phyloP scores from a whole-genome alignment of 805 yeast species.

The Teunomyces lycoperdinae region DNA sequence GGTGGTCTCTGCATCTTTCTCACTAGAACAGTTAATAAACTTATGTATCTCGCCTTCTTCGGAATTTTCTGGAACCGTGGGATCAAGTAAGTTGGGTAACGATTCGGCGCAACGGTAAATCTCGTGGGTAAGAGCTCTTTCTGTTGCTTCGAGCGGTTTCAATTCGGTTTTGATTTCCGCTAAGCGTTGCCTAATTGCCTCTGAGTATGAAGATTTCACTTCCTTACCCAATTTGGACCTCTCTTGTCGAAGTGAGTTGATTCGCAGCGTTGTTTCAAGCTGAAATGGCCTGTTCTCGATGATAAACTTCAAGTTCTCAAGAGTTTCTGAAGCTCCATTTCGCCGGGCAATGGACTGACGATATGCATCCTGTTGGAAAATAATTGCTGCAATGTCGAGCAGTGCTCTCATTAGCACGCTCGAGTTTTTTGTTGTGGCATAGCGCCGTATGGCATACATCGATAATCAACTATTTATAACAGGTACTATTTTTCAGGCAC shows the following conservation, averaged over 20 bases:
- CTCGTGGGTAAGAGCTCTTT: slow-evolving; percentile 28
- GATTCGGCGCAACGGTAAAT: slow-evolving; percentile 42
- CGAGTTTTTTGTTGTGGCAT: slow-evolving; percentile 11
- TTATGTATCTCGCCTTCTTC: slow-evolving; percentile 45
- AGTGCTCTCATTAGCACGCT: slow-evolving; percentile 19
- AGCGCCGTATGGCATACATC: slow-evolving; percentile 2
- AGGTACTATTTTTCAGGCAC: not conserved
- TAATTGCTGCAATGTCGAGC: slow-evolving; percentile 22
- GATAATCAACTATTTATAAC: not conserved
- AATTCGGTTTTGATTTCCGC: slow-evolving; percentile 22
- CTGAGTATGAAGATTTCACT: slow-evolving; percentile 14
- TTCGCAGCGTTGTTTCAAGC: slow-evolving; percentile 16
- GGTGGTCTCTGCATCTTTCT: slow-evolving; percentile 17
- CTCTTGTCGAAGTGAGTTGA: slow-evolving; percentile 26
- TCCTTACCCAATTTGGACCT: slow-evolving; percentile 24
- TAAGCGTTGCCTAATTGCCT: slow-evolving; percentile 16
- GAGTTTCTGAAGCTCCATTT: slow-evolving; percentile 14
- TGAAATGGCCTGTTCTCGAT: slow-evolving; percentile 23
- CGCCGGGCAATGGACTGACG: slow-evolving; percentile 29
- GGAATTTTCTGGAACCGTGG: slow-evolving; percentile 40
- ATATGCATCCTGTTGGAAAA: slow-evolving; percentile 18
- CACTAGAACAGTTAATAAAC: slow-evolving; percentile 49
- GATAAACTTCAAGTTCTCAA: slow-evolving; percentile 23
- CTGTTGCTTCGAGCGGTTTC: slow-evolving; percentile 24
- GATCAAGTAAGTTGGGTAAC: slow-evolving; percentile 63